Conservation (phyloP, 805 yeast genomes). For the Komagataella phaffii region DNA sequence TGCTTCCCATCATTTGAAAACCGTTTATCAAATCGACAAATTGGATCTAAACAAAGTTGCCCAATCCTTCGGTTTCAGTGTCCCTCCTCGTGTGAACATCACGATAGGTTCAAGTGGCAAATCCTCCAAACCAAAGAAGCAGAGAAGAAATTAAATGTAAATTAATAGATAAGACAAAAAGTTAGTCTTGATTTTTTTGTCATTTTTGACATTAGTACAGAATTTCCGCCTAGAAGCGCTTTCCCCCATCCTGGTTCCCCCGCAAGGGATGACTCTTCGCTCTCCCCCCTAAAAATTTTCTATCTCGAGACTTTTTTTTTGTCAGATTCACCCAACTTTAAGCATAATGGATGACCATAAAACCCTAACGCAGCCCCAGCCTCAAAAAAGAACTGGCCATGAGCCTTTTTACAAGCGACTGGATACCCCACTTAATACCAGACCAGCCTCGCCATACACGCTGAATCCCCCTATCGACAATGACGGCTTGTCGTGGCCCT, state of each 20-base stretch:
- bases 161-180: neutral
- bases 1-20: constrained; percentile 90
- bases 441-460: constrained; percentile 77
- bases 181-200: neutral
- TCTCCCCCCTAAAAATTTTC: neutral
- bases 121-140: neutral
- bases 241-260: neutral
- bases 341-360: neutral
- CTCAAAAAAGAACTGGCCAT: constrained; percentile 3
- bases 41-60: constrained; percentile 92
- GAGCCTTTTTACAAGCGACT: constrained; percentile 21
- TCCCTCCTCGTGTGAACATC: constrained; percentile 94
- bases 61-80: constrained; percentile 84
- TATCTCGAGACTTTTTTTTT: neutral
- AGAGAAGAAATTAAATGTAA: neutral
- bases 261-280: neutral
- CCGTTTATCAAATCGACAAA: constrained; percentile 93
- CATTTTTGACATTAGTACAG: neutral
- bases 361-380: neutral
- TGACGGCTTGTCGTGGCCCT: constrained; percentile 93
- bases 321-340: neutral
- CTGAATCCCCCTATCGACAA: constrained; percentile 75
- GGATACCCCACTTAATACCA: constrained; percentile 52
- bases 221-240: neutral
- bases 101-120: constrained; percentile 74